phyloP scores from a whole-genome alignment of 169 alveolate species.

The Cardiosporidium cionae region DNA sequence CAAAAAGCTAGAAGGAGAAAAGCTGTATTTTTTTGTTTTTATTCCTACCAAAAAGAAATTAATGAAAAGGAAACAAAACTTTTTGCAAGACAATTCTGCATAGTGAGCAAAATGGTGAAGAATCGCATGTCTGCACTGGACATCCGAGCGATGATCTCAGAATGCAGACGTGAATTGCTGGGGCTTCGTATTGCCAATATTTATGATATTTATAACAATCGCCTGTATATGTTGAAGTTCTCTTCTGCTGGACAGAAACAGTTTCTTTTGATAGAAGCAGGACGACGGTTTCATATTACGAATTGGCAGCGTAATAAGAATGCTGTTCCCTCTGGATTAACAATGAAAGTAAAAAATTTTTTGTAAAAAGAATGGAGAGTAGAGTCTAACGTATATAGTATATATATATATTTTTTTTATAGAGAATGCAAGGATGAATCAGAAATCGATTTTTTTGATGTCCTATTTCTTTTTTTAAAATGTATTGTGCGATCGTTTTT shows the following conservation, averaged over 20 bases:
- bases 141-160: slow-evolving; percentile 41
- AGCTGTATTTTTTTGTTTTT: no score
- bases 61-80: no score
- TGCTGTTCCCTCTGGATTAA: slow-evolving; percentile 43
- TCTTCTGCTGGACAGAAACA: slow-evolving; percentile 4
- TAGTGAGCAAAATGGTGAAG: slow-evolving; percentile 27
- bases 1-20: no score
- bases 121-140: slow-evolving; percentile 45
- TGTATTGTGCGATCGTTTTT: no score
- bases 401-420: not conserved
- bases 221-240: slow-evolving; percentile 21
- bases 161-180: slow-evolving; percentile 12
- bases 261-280: slow-evolving; percentile 39
- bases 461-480: no score
- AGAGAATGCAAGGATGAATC: not conserved
- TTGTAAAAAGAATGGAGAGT: slow-evolving; percentile 32
- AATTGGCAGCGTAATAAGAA: slow-evolving; percentile 38
- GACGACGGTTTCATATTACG: slow-evolving; percentile 39
- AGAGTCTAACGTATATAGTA: no score
- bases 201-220: slow-evolving; percentile 36
- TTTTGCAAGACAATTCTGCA: no score
- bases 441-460: no score
- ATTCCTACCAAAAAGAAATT: no score
- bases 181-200: slow-evolving; percentile 42
- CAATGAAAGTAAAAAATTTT: slow-evolving; percentile 40